A percentile compares a stretch with the other conserved stretches of the same genome.
phyloP scores from a whole-genome alignment of 1,139 yeast genomes.

The Suhomyces chickasaworum region DNA sequence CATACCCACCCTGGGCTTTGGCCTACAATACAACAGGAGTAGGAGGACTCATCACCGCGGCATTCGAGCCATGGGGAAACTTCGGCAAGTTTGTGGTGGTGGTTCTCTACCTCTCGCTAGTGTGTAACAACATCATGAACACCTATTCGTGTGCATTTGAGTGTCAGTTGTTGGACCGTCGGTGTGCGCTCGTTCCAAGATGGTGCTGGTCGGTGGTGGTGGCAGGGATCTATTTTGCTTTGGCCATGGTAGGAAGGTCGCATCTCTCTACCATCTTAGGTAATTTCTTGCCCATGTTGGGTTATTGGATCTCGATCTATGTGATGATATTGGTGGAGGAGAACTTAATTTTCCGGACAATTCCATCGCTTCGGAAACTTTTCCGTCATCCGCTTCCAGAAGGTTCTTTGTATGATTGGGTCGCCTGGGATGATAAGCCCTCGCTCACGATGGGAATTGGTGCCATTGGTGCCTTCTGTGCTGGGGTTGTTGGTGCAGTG shows the following conservation, averaged over 20 bases:
- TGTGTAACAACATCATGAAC: conserved; percentile 41
- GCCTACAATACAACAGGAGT: conserved; percentile 26
- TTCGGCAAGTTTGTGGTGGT: conserved; percentile 38
- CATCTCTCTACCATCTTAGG: conserved; percentile 28
- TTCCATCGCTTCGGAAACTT: conserved; percentile 11
- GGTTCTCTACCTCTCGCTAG: conserved; percentile 34
- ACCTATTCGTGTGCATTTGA: conserved; percentile 31
- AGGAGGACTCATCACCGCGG: conserved; percentile 27
- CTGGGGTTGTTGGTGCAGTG: conserved; percentile 34
- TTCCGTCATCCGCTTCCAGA: conserved; percentile 17
- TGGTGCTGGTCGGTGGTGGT: conserved; percentile 30
- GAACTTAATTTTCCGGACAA: conserved; percentile 24
- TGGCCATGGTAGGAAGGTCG: conserved; percentile 26
- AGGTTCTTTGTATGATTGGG: conserved; percentile 23
- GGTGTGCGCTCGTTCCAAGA: conserved; percentile 25
- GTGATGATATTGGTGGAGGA: conserved; percentile 27
- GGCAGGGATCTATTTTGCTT: conserved; percentile 24
- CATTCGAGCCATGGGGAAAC: conserved; percentile 29
- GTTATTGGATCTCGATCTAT: conserved; percentile 34
- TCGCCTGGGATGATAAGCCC: conserved; percentile 21
- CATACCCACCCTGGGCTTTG: conserved; percentile 27
- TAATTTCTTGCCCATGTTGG: conserved; percentile 32
- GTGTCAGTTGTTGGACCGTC: conserved; percentile 26
- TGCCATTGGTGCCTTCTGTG: conserved; percentile 25
- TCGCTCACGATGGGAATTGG: conserved; percentile 31